Percentiles rank a stretch among this genome's conserved stretches.
Conservation (phyloP, 73 alveolate species). For the Paramecium caudatum region DNA sequence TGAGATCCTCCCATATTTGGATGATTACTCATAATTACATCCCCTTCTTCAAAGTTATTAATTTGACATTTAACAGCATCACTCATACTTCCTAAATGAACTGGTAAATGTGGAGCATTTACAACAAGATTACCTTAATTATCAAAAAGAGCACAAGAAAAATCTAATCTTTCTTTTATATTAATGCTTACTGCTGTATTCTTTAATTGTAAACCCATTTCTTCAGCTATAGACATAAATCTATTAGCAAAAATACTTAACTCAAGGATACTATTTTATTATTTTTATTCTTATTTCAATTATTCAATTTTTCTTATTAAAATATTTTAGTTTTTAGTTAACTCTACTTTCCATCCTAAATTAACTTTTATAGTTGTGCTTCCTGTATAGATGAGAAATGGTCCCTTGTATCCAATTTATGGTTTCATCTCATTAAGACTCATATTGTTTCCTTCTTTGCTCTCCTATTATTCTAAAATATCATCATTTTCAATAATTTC, state of each 20-base stretch:
- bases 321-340: constrained; percentile 76
- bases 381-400: constrained; percentile 85
- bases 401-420: constrained; percentile 83
- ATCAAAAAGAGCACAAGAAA: constrained; percentile 92
- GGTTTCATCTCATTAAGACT: constrained; percentile 80
- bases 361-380: constrained; percentile 86
- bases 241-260: constrained; percentile 69
- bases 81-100: constrained; percentile 94
- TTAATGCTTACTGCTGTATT: constrained; percentile 89
- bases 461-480: constrained; percentile 68
- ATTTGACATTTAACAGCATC: constrained; percentile 90
- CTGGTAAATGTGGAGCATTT: constrained; percentile 97
- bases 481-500: constrained; percentile 45
- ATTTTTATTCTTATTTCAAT: not conserved
- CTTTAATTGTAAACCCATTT: constrained; percentile 90
- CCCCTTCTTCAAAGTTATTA: constrained; percentile 83
- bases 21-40: constrained; percentile 88
- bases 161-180: constrained; percentile 93
- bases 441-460: constrained; percentile 70
- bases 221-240: constrained; percentile 95
- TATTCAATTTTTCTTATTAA: constrained; percentile 49
- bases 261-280: not conserved
- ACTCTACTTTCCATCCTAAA: constrained; percentile 78
- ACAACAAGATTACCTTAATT: constrained; percentile 91
- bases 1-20: constrained; percentile 95